Conservation (phyloP, 1,284 basidiomycete genomes). For the Trichosporon faecale region DNA sequence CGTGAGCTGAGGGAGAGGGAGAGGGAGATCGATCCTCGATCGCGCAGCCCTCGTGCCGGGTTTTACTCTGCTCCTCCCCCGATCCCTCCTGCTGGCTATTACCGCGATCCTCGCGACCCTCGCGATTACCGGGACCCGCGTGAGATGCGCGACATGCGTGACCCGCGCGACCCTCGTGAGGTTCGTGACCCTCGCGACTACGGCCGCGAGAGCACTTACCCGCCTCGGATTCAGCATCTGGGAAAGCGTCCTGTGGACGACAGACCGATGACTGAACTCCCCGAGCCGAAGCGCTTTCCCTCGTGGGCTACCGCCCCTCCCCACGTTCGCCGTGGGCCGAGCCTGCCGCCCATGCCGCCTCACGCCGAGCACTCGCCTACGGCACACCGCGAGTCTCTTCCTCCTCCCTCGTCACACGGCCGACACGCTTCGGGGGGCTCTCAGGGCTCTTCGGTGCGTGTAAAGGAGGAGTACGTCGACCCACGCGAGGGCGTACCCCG, state of each 20-base stretch:
- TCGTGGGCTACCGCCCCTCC: conserved; percentile 20
- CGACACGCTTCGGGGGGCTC: conserved; percentile 2
- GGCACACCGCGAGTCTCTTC: conserved; percentile 13
- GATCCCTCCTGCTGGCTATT: conserved; percentile 15
- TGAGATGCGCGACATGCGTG: conserved; percentile 12
- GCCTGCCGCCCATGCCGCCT: background rate
- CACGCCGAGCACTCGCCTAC: conserved; percentile 8
- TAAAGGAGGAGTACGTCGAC: conserved; percentile 6
- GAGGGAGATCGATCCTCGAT: background rate
- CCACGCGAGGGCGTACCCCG: background rate
- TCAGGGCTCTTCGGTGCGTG: background rate
- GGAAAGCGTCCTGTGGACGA: conserved; percentile 22
- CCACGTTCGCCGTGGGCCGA: background rate
- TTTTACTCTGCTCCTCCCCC: conserved; percentile 15
- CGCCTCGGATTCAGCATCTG: conserved; percentile 10
- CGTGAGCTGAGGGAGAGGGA: conserved; percentile 12
- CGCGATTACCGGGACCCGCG: conserved; percentile 14
- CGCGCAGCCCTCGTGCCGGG: background rate
- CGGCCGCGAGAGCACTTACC: conserved; percentile 11
- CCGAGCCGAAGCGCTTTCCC: conserved; percentile 19
- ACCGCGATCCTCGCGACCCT: conserved; percentile 18
- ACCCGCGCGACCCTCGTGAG: conserved; percentile 11
- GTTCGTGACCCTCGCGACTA: conserved; percentile 10
- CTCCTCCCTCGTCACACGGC: conserved; percentile 7
- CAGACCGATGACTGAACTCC: conserved; percentile 11